Conservation (phyloP, 2,329 filamentous ascomycete genomes). For the Eurotiales sp. region DNA sequence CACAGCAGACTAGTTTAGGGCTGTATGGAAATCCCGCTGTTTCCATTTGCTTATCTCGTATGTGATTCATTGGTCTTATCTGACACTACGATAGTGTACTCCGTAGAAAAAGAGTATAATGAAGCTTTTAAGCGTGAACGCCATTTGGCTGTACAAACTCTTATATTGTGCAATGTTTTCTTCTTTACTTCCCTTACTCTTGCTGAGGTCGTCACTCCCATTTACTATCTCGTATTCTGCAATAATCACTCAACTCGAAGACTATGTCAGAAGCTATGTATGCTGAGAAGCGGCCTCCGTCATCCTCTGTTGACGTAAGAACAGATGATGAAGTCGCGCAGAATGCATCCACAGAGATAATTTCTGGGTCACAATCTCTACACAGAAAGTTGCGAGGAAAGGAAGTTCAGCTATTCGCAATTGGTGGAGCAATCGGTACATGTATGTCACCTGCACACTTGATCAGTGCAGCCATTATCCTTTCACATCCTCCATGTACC, state of each 20-base stretch:
- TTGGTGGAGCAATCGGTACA: constrained; percentile 34
- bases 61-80: background rate
- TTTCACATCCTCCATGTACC: too few relatives aligned
- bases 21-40: background rate
- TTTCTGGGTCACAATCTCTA: constrained; percentile 21
- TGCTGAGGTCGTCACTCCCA: background rate
- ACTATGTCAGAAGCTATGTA: background rate
- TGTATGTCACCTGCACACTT: too few relatives aligned
- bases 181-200: background rate
- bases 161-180: background rate
- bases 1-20: too few relatives aligned
- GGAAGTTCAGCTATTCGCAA: constrained; percentile 32
- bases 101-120: background rate
- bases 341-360: background rate
- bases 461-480: too few relatives aligned
- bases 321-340: background rate
- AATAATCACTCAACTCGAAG: background rate
- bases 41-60: background rate
- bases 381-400: constrained; percentile 30
- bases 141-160: background rate
- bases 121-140: background rate
- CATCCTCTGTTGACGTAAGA: background rate
- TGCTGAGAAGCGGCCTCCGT: background rate
- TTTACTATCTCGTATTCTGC: background rate
- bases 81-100: background rate